Percentiles rank a stretch among this genome's conserved stretches.
These are phyloP conservation scores for Anthostomella pinea DNA, from an alignment of 2,329 filamentous ascomycete genomes.

Conservation along the genomic window DNA sequence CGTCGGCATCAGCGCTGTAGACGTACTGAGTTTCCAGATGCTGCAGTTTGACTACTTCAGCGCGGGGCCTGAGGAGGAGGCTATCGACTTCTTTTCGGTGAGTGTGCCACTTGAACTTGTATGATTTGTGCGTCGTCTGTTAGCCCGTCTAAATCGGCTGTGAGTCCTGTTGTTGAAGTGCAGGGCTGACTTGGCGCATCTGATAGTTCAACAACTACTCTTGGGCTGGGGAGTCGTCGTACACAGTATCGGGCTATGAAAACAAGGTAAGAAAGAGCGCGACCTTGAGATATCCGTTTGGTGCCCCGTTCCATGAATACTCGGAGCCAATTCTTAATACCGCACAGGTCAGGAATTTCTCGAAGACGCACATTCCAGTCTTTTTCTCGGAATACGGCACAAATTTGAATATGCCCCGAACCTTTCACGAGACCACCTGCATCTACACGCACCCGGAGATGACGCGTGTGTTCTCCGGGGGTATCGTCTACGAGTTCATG, in stretches of 20 bases:
- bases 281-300: too few relatives aligned
- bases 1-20: constrained; percentile 13
- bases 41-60: constrained; percentile 19
- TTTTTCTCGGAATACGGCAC: constrained; percentile 62
- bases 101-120: constrained; percentile 1
- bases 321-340: too few relatives aligned
- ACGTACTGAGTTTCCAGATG: constrained; percentile 3
- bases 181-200: background rate
- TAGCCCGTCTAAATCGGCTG: too few relatives aligned
- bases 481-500: constrained; percentile 61
- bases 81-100: constrained; percentile 20
- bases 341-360: constrained; percentile 10
- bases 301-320: too few relatives aligned
- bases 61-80: constrained; percentile 13
- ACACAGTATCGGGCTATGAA: constrained; percentile 6
- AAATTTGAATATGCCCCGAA: constrained; percentile 48
- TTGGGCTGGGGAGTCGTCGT: constrained; percentile 7
- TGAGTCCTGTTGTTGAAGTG: too few relatives aligned
- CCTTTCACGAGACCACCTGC: constrained; percentile 55
- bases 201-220: constrained; percentile 17
- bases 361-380: constrained; percentile 34
- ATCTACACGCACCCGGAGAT: constrained; percentile 56
- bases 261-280: constrained; percentile 2
- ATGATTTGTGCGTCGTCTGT: too few relatives aligned
- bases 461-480: constrained; percentile 54